phyloP scores from a whole-genome alignment of 2,329 filamentous ascomycete genomes.

The Clarireedia monteithiana region DNA sequence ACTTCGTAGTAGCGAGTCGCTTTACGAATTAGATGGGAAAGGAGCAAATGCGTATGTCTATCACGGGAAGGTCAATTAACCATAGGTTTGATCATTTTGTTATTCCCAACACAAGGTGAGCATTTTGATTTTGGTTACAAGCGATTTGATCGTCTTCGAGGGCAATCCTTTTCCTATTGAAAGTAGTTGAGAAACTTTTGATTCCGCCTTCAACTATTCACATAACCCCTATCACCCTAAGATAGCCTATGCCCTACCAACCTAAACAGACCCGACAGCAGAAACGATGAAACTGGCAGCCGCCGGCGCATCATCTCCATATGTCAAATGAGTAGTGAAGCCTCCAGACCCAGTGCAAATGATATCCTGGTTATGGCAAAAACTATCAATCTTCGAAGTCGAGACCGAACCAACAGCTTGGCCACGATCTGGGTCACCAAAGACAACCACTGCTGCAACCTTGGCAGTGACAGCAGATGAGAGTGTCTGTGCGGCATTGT shows the following conservation, averaged over 20 bases:
- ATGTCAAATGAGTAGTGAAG: conserved; percentile 29
- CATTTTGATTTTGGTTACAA: too few relatives aligned
- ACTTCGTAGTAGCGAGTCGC: too few relatives aligned
- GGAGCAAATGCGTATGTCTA: too few relatives aligned
- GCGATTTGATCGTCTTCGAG: too few relatives aligned
- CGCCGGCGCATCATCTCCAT: conserved; percentile 30
- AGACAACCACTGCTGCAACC: conserved; percentile 35
- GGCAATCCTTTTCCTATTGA: too few relatives aligned
- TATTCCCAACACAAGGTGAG: too few relatives aligned
- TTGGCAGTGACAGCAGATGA: conserved; percentile 21
- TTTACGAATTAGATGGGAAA: too few relatives aligned
- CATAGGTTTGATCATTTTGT: too few relatives aligned
- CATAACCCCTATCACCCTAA: too few relatives aligned
- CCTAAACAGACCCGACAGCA: not conserved
- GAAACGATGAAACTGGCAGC: conserved; percentile 32
- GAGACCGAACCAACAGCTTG: not conserved
- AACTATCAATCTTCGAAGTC: conserved; percentile 8
- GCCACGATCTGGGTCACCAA: conserved; percentile 34
- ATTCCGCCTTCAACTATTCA: too few relatives aligned
- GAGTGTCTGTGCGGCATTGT: conserved; percentile 31
- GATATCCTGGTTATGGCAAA: conserved; percentile 2
- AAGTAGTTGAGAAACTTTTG: too few relatives aligned
- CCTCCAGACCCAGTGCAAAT: not conserved
- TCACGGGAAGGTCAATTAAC: too few relatives aligned
- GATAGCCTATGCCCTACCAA: not conserved